Base-by-base conservation (phyloP, 1,284 basidiomycete genomes). In the Cystobasidium sp. region DNA sequence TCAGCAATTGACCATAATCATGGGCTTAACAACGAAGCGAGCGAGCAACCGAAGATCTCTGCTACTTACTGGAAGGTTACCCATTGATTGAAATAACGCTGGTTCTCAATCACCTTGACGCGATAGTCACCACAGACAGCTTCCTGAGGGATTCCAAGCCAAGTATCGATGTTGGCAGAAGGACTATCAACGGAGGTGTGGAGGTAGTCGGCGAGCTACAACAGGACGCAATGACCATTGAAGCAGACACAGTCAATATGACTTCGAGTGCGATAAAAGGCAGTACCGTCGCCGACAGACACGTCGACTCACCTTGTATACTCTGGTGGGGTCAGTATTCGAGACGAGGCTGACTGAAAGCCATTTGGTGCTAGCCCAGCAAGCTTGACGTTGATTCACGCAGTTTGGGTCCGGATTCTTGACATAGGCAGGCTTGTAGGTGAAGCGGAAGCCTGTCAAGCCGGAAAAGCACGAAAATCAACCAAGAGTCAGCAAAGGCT, bases 81-180 rank as follows among this genome's bases (percentile, higher is more conserved):
- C 63, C 63, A 65, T 46, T 65, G 63, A 20, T 65, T 52, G 46
- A 65, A 65, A 20, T 65, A 65, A 16, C 63, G 44, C 63, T 65
- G 63, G 44, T 49, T 14, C 41, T 65, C 63, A 16, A 65, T 52
- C 14, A 65, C 63, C n/a, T 46, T 41, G 24, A 65, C 63, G 37
- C 63, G 44, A 52, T 65, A 65, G 24, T 51, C 49, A 14, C 63
- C 63, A 52, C 63, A 65, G 18, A 24, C 63, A 37, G 63, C 63
- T 51, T 51, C 63, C 6, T 20, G 18, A 39, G 63, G 63, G 1
- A 65, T 24, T 7, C 63, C 63, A 37, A 65, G 63, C 63, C 63
- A 65, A 37, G 63, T 65, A 37, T 65, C 63, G 20, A 65, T 65
- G 63, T 65, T 65, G 44, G 63, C 63, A 24, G 46, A 44, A n/a